These are phyloP conservation scores for Geotrichum europaeum DNA, from an alignment of 1,139 yeast species.

Conservation along the genomic window DNA sequence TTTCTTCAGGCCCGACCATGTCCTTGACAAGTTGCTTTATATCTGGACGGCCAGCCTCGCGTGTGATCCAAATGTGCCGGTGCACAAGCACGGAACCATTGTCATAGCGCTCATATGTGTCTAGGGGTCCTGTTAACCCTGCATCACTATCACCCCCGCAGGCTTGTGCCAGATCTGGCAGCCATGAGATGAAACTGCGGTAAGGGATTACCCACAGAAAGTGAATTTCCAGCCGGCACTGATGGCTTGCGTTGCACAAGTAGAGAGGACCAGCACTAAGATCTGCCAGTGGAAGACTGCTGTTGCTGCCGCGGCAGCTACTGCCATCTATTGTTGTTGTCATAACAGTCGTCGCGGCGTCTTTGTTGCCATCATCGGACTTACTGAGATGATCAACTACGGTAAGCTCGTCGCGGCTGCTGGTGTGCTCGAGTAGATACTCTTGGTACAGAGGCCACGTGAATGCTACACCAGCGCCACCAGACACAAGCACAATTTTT, in stretches of 20 bases:
- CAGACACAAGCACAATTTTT: constrained; percentile 26
- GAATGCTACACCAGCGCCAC: constrained; percentile 32
- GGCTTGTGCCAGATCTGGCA: constrained; percentile 17
- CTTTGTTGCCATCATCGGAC: not conserved
- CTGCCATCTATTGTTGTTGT: not conserved
- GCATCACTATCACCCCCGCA: not conserved
- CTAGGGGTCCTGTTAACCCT: not conserved
- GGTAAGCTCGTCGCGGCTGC: constrained; percentile 2
- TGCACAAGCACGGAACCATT: constrained; percentile 1
- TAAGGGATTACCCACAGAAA: constrained; percentile 29
- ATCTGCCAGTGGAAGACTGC: not conserved
- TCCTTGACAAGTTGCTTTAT: constrained; percentile 18
- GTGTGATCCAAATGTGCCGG: constrained; percentile 24
- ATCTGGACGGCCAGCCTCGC: constrained; percentile 25
- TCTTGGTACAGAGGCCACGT: constrained; percentile 28
- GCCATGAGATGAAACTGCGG: constrained; percentile 22
- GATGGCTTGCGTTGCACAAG: not conserved
- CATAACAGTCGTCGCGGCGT: not conserved
- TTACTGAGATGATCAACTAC: not conserved
- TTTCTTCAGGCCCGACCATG: constrained; percentile 11
- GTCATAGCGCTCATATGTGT: not conserved
- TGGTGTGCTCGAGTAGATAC: constrained; percentile 16
- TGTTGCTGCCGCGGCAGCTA: not conserved
- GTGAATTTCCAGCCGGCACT: constrained; percentile 14
- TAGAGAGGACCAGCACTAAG: not conserved